Evolutionary conservation across 2,329 filamentous ascomycete genomes (phyloP).

Genomic region (Aureobasidium sp.): DNA sequence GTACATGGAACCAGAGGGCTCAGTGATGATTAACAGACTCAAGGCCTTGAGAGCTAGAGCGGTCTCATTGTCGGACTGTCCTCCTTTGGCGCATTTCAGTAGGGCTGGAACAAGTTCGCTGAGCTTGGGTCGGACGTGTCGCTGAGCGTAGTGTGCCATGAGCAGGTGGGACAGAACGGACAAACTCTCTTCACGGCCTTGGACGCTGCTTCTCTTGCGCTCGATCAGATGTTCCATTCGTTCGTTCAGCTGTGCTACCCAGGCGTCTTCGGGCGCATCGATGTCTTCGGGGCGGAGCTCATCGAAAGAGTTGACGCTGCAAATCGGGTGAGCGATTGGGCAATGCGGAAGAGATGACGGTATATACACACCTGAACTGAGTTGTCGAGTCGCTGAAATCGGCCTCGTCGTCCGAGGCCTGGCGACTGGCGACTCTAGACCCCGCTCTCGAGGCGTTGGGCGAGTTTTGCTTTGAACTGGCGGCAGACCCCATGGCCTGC

Average conservation of each 20-base stretch:
- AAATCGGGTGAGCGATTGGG: background rate
- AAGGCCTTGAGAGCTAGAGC: conserved; percentile 65
- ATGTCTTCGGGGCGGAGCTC: conserved; percentile 51
- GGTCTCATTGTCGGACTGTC: conserved; percentile 61
- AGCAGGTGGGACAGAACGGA: conserved; percentile 57
- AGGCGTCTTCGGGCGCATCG: conserved; percentile 44
- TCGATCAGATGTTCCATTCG: conserved; percentile 66
- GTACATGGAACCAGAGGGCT: conserved; percentile 59
- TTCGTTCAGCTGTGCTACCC: conserved; percentile 56
- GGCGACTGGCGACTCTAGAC: conserved; percentile 55
- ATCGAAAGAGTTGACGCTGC: conserved; percentile 59
- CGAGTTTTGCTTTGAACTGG: conserved; percentile 53
- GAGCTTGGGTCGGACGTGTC: conserved; percentile 53
- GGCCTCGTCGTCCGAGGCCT: conserved; percentile 55
- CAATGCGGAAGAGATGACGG: background rate
- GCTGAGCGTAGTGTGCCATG: conserved; percentile 60
- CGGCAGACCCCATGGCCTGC: conserved; percentile 43
- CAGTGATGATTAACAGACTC: conserved; percentile 61
- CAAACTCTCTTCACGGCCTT: conserved; percentile 61
- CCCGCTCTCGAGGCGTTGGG: conserved; percentile 50
- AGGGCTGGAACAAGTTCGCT: conserved; percentile 59
- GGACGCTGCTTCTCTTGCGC: conserved; percentile 69
- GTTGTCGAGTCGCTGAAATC: conserved; percentile 52
- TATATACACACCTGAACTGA: conserved; percentile 44
- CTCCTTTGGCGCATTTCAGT: conserved; percentile 62